Conservation (phyloP, 805 yeast species). For the Lachancea mirantina region DNA sequence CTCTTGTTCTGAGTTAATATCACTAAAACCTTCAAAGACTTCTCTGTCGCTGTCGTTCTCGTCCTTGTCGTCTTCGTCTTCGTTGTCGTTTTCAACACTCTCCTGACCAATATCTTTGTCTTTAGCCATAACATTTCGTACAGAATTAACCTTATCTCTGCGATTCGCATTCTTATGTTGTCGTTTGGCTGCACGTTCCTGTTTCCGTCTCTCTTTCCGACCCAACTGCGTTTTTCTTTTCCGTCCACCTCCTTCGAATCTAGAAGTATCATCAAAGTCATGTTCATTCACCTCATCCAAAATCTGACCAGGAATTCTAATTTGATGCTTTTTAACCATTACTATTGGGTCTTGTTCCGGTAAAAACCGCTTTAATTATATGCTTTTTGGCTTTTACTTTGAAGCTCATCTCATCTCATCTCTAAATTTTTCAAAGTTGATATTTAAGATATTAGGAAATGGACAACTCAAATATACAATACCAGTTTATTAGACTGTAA, state of each 20-base stretch:
- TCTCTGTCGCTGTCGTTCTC: slow-evolving; percentile 9
- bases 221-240: slow-evolving; percentile 24
- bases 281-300: slow-evolving; percentile 45
- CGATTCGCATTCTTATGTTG: slow-evolving; percentile 26
- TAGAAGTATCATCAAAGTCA: slow-evolving; percentile 38
- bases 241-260: slow-evolving; percentile 33
- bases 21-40: slow-evolving; percentile 7
- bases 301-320: slow-evolving; percentile 47
- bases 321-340: slow-evolving; percentile 33
- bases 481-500: neutral
- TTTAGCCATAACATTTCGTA: slow-evolving; percentile 1
- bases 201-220: slow-evolving; percentile 39
- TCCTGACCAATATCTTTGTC: slow-evolving; percentile 1
- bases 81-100: neutral
- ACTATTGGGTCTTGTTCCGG: neutral
- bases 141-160: slow-evolving; percentile 13
- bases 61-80: slow-evolving; percentile 9
- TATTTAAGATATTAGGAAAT: neutral
- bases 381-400: neutral
- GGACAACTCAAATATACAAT: slow-evolving; percentile 1
- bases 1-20: slow-evolving; percentile 3
- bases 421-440: slow-evolving; percentile 2
- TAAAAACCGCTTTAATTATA: no score
- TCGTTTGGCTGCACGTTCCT: slow-evolving; percentile 33
- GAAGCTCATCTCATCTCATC: slow-evolving; percentile 13